Base-by-base conservation (phyloP, 208 protist genomes). In the Lotmaria passim region DNA sequence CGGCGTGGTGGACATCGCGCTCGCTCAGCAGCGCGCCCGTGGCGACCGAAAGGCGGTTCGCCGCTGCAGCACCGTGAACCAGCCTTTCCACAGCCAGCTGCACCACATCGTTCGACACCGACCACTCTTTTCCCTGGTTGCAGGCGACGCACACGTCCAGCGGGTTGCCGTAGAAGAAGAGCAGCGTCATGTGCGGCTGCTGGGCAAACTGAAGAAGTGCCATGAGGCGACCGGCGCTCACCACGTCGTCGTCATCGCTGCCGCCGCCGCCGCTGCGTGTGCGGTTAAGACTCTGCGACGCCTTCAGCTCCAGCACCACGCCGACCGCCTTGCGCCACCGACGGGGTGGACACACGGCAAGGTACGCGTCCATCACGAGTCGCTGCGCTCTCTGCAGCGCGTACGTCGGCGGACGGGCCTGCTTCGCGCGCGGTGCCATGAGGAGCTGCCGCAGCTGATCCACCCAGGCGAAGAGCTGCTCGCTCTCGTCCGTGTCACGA, bases 251-350 rank as follows among this genome's bases (percentile, higher is more conserved):
- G 34, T 21, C 33, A 21, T 26, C 21, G 33, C 23, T 11, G n/a
- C 26, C n/a, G n/a, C n/a, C n/a, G n/a, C n/a, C 5, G 24, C 3
- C 3, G 47, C 47, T 24, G 24, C n/a, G n/a, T n/a, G n/a, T n/a
- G n/a, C n/a, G n/a, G n/a, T n/a, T n/a, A n/a, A n/a, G n/a, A n/a
- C 11, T n/a, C 50, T 38, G 61, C 33, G 24, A 33, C 26, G 2
- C 61, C 26, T 59, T 50, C 23, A 56, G 6, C 11, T 19, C 48
- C 59, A 67, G 19, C 28, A 78, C 65, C 48, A 73, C 30, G 28
- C 31, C 52, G 19, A 79, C 53, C 31, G 72, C 78, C 43, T 83
- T 72, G 21, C 66, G 78, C 78, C 78, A 83, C 23, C 64, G 71
- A 19, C 41, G 24, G 3, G 72, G 39, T 31, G 78, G 78, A 36